Conservation (phyloP, 1,139 yeast genomes). For the Lodderomyces jiufengensis region DNA sequence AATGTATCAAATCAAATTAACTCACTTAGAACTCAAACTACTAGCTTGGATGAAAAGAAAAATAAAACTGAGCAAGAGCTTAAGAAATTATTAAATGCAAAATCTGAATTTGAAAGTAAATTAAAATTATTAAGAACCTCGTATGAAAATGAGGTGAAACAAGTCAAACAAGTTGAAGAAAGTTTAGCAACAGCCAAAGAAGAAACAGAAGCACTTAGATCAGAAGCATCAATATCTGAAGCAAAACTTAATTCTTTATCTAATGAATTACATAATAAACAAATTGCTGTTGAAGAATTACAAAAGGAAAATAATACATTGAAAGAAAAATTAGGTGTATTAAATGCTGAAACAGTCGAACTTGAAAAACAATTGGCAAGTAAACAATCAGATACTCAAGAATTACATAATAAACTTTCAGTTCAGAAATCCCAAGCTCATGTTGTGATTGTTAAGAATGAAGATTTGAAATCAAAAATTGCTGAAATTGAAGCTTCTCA, state of each 20-base stretch:
- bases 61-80: constrained; percentile 75
- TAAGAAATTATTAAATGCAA: constrained; percentile 56
- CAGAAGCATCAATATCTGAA: constrained; percentile 76
- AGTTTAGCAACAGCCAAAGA: constrained; percentile 55
- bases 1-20: constrained; percentile 82
- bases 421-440: constrained; percentile 70
- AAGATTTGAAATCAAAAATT: constrained; percentile 33
- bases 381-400: constrained; percentile 43
- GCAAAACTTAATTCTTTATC: constrained; percentile 77
- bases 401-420: constrained; percentile 58
- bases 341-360: constrained; percentile 65
- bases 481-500: constrained; percentile 26
- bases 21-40: constrained; percentile 72
- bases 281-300: constrained; percentile 56
- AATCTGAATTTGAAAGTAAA: constrained; percentile 69
- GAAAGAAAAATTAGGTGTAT: constrained; percentile 62
- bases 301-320: constrained; percentile 63
- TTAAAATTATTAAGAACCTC: constrained; percentile 62
- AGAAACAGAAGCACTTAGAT: constrained; percentile 70
- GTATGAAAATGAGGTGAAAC: constrained; percentile 77
- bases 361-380: constrained; percentile 54
- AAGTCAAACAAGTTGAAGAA: constrained; percentile 66
- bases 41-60: constrained; percentile 66
- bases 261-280: constrained; percentile 59
- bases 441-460: constrained; percentile 55